Evolutionary conservation across 352 stramenopile species (phyloP), one percentile per base, ranked within the genome.

Genomic region (Elongisporangium anandrum): DNA sequence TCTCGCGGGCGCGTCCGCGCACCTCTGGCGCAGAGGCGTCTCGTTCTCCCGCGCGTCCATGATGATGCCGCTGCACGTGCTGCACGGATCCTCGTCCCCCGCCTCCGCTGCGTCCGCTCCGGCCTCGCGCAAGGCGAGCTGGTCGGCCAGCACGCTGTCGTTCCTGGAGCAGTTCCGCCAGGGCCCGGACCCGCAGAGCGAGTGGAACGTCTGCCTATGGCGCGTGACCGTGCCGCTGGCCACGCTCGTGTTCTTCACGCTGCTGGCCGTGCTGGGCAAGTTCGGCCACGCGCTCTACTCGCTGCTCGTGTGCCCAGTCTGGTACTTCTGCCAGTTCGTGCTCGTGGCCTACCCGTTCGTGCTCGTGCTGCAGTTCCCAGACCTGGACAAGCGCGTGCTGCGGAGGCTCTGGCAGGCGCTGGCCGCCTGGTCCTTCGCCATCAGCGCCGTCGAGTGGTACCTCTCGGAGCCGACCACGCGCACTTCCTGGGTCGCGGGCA

Each of bases 161-260:
- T 77, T 92, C 55, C 68, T 94, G 34, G 78, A 90, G 57, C 80
- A 87, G 57, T 92, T 90, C 61, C 76, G 78, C 13, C 78, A 82
- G 6, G 84, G 81, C 0, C 84, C 84, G 0, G 81, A 88, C 57
- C 83, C 71, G 2, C 79, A 94, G 38, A 94, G 77, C 69, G 85
- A 93, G 60, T 91, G 85, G 81, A 90, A 93, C 54, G 49, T 95
- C 49, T 57, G 92, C 12, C 63, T 90, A 16, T 95, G 85, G 85
- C 81, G 84, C 61, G 77, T 88, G 49, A 90, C 83, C 13, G 93
- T 95, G 62, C 85, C 85, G 4, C 71, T 93, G 60, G 66, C 90
- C 52, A 76, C 84, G 61, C 80, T 95, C n/a, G 67, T 92, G 66
- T 54, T 90, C 50, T 81, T 87, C 51, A 90, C 79, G 57, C 50